phyloP scores from a whole-genome alignment of 1,284 basidiomycete genomes.

The Puccinia polysora region DNA sequence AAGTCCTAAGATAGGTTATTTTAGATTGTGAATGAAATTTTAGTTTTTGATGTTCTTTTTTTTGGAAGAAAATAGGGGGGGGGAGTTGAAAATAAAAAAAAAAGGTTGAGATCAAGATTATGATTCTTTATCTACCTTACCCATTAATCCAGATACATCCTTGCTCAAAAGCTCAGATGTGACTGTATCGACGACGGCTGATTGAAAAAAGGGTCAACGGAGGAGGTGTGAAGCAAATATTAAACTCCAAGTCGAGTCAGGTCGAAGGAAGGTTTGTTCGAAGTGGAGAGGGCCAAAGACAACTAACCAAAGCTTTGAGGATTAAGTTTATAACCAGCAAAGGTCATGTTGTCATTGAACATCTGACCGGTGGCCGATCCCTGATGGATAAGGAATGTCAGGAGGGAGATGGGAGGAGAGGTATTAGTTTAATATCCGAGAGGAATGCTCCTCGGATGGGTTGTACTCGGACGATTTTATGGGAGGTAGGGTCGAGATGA shows the following conservation, averaged over 20 bases:
- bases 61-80: not conserved
- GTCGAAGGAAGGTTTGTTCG: not conserved
- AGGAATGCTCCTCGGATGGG: not conserved
- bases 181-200: slow-evolving; percentile 48
- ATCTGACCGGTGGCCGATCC: slow-evolving; percentile 40
- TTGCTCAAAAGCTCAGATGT: slow-evolving; percentile 51
- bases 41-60: too few relatives aligned
- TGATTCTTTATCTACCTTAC: slow-evolving; percentile 45
- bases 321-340: slow-evolving; percentile 30
- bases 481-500: not conserved
- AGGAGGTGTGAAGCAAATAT: not conserved
- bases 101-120: not conserved
- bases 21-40: too few relatives aligned
- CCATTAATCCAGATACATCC: slow-evolving; percentile 56
- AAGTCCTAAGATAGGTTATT: slow-evolving; percentile 48
- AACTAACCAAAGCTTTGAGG: slow-evolving; percentile 31
- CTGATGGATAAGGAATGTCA: not conserved
- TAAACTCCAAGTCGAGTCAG: not conserved
- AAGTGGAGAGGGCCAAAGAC: too few relatives aligned
- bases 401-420: not conserved
- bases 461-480: not conserved
- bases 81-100: too few relatives aligned
- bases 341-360: slow-evolving; percentile 33
- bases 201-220: not conserved
- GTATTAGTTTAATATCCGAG: not conserved